A percentile compares a stretch with the other conserved stretches of the same genome.
phyloP scores from a whole-genome alignment of 2,329 filamentous ascomycete species.

The Clonostachys rhizophaga region DNA sequence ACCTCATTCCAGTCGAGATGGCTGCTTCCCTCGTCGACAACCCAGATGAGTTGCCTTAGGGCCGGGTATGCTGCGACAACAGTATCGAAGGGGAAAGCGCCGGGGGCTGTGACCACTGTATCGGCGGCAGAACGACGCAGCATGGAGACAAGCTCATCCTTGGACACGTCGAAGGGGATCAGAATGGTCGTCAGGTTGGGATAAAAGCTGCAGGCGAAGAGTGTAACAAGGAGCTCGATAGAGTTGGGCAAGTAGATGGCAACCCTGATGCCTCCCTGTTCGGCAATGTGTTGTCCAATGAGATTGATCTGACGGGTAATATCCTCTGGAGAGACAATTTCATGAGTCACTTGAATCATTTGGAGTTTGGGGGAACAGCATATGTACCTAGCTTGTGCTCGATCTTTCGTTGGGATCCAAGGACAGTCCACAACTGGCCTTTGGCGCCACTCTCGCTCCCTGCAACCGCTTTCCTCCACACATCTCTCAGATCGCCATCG shows the following conservation, averaged over 20 bases:
- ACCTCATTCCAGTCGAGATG: slow-evolving; percentile 96
- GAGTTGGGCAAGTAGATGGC: slow-evolving; percentile 93
- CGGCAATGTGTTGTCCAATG: slow-evolving; percentile 71
- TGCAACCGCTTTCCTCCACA: slow-evolving; percentile 73
- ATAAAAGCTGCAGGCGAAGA: slow-evolving; percentile 91
- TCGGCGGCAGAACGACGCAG: slow-evolving; percentile 72
- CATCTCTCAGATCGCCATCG: slow-evolving; percentile 84
- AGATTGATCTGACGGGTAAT: slow-evolving; percentile 83
- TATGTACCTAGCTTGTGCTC: slow-evolving; percentile 62
- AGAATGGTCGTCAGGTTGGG: slow-evolving; percentile 73
- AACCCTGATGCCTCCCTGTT: slow-evolving; percentile 69
- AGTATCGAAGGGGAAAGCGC: slow-evolving; percentile 75
- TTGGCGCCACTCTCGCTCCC: slow-evolving; percentile 62
- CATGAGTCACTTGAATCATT: too few relatives aligned
- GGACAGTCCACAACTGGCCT: slow-evolving; percentile 72
- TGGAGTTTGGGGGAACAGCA: not conserved
- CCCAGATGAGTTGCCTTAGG: slow-evolving; percentile 81
- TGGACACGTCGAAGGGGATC: slow-evolving; percentile 74
- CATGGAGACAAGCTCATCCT: slow-evolving; percentile 65
- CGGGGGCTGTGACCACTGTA: slow-evolving; percentile 77
- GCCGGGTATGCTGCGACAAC: slow-evolving; percentile 65
- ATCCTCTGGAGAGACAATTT: slow-evolving; percentile 40
- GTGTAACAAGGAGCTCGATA: slow-evolving; percentile 73
- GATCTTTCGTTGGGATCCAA: slow-evolving; percentile 68
- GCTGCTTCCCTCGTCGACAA: slow-evolving; percentile 82